Evolutionary conservation across 176 grass and related monocot species (phyloP).

Genomic region (Carex cristatella): DNA sequence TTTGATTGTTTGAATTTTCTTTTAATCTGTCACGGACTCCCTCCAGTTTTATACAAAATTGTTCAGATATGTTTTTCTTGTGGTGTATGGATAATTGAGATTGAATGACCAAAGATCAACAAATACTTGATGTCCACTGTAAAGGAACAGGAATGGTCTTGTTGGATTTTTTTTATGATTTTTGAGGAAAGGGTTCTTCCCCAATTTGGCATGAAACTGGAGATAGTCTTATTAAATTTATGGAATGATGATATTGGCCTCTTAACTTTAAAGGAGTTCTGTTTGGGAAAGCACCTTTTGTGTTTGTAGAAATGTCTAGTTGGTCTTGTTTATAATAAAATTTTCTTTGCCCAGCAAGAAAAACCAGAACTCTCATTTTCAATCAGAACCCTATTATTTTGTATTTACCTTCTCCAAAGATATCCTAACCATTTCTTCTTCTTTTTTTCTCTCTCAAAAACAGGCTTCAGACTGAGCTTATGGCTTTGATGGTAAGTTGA

Average conservation of each 20-base stretch:
- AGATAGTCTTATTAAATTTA: not conserved
- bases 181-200: not conserved
- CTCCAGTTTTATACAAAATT: not conserved
- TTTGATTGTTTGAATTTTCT: not conserved
- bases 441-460: not conserved
- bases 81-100: not conserved
- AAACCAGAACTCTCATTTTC: not conserved
- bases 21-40: not conserved
- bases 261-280: not conserved
- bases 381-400: not conserved
- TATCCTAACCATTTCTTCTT: not conserved
- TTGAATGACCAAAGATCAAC: not conserved
- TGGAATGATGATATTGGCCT: too few species aligned
- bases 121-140: not conserved
- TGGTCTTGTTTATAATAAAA: not conserved
- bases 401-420: not conserved
- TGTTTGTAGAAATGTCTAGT: not conserved
- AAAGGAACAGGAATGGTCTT: not conserved
- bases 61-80: not conserved
- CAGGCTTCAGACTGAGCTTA: slow-evolving; percentile 87
- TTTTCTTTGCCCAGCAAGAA: not conserved
- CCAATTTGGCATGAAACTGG: not conserved
- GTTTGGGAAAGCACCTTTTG: not conserved
- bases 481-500: slow-evolving; percentile 74
- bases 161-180: not conserved